Base-by-base conservation (phyloP, 2,329 filamentous ascomycete genomes). In the Trichoderma koningiopsis region DNA sequence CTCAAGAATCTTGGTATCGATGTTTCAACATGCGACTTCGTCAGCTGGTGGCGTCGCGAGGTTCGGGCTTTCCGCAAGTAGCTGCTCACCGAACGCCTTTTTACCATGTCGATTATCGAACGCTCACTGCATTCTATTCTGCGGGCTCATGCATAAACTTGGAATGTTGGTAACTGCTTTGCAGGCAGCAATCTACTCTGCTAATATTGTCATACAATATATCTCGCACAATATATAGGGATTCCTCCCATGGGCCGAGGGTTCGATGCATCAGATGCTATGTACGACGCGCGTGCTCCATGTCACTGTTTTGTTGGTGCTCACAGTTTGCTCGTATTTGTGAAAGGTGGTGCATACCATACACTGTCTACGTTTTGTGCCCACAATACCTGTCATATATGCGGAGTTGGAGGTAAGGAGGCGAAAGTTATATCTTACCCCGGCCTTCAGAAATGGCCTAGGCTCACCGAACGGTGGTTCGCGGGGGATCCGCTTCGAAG, bases 21-120 rank as follows among this genome's bases (percentile, higher is more conserved):
- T 75, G 88, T 95, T 68, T 83, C 86, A 57, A 93, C 92, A 0
- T 86, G 89, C 75, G 87, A 94, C 74, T 97, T 97, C 77, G 83
- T 83, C 57, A 89, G 84, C 19, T 97, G 94, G 94, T 97, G 94
- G 94, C 85, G 87, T 75, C 83, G 88, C 71, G 84, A 89, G 74
- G 82, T 88, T 63, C 82, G 83, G 71, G 88, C 88, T 37, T 90
- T 88, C 75, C 82, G 86, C 70, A 85, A 85, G 75, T 88, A 83
- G 47, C 37, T 68, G 27, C 49, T 40, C 29, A 35, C 53, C 53
- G 52, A 49, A 57, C 49, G 31, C 37, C 37, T 43, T 47, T 65
- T 24, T 49, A 1, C 27, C n/a, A 13, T 47, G 33, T 66, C 52
- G 53, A 40, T 29, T 37, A 66, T 37, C 29, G 52, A n/a, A 24